Percentiles rank a stretch among this genome's conserved stretches.
Conservation (phyloP, 2,329 filamentous ascomycete genomes). For the Plectosphaerella plurivora region DNA sequence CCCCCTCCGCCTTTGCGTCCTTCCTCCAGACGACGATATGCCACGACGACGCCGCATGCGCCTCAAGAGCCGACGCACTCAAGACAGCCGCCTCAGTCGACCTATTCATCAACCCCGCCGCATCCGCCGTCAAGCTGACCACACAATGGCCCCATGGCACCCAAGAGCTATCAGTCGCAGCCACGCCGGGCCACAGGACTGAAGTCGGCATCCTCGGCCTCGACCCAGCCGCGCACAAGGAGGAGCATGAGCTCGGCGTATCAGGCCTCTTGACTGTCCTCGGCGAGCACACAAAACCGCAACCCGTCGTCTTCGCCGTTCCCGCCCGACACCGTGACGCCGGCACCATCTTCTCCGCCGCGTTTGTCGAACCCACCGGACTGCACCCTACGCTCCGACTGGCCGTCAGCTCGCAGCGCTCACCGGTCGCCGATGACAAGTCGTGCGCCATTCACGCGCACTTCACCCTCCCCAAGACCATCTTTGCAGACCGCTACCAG, state of each 20-base stretch:
- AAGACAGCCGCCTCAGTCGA: slow-evolving; percentile 62
- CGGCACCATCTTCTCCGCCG: slow-evolving; percentile 50
- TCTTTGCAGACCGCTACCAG: slow-evolving; percentile 89
- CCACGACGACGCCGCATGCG: slow-evolving; percentile 41
- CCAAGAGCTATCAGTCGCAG: slow-evolving; percentile 34
- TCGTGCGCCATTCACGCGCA: slow-evolving; percentile 73
- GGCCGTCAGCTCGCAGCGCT: slow-evolving; percentile 48
- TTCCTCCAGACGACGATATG: slow-evolving; percentile 50
- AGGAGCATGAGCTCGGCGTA: slow-evolving; percentile 71
- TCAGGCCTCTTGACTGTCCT: slow-evolving; percentile 76
- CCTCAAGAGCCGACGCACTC: slow-evolving; percentile 35
- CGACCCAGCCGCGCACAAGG: slow-evolving; percentile 53
- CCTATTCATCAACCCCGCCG: slow-evolving; percentile 69
- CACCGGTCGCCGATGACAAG: slow-evolving; percentile 44
- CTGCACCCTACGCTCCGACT: slow-evolving; percentile 79
- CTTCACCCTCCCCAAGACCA: slow-evolving; percentile 71
- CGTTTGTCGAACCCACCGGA: slow-evolving; percentile 68
- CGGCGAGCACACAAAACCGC: slow-evolving; percentile 67
- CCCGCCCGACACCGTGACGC: slow-evolving; percentile 64
- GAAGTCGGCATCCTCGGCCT: slow-evolving; percentile 77
- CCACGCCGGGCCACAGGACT: slow-evolving; percentile 48
- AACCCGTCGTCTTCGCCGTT: slow-evolving; percentile 77
- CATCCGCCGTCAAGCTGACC: slow-evolving; percentile 60
- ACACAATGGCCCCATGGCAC: slow-evolving; percentile 54
- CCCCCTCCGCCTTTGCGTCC: slow-evolving; percentile 47